A percentile compares a stretch with the other conserved stretches of the same genome.
phyloP scores from a whole-genome alignment of 768 basidiomycete species.

The Lentinula aciculospora region DNA sequence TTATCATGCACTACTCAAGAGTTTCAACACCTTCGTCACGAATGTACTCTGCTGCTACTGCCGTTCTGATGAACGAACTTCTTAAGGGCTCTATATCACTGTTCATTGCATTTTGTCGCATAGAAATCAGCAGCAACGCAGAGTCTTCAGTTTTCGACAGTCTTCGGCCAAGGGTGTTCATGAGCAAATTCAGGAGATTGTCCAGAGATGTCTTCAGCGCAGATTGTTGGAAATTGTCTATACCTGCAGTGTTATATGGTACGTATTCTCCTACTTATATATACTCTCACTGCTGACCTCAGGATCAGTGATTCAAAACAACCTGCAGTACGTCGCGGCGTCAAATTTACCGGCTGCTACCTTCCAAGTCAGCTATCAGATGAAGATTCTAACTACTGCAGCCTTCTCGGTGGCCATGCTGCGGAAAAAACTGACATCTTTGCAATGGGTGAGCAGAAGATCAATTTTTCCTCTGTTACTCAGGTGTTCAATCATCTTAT shows the following conservation, averaged over 20 bases:
- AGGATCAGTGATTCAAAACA: conserved; percentile 81
- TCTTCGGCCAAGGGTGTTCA: conserved; percentile 2
- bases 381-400: conserved; percentile 95
- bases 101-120: conserved; percentile 69
- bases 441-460: conserved; percentile 54
- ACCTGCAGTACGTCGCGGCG: conserved; percentile 91
- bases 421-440: conserved; percentile 63
- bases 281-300: conserved; percentile 7
- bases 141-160: conserved; percentile 10
- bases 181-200: conserved; percentile 33
- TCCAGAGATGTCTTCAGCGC: conserved; percentile 71
- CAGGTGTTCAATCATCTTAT: background rate
- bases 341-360: conserved; percentile 93
- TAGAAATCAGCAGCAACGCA: conserved; percentile 27
- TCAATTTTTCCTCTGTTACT: too few relatives aligned
- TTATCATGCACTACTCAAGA: conserved; percentile 97
- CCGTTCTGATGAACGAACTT: conserved; percentile 91
- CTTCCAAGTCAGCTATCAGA: conserved; percentile 95
- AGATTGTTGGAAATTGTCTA: conserved; percentile 97
- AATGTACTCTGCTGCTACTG: conserved; percentile 88
- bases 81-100: conserved; percentile 89
- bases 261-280: conserved; percentile 11
- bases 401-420: conserved; percentile 82
- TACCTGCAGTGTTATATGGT: conserved; percentile 94
- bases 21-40: conserved; percentile 70